Evolutionary conservation across 176 grass and related monocot genomes (phyloP).

Genomic region (Paspalum vaginatum): DNA sequence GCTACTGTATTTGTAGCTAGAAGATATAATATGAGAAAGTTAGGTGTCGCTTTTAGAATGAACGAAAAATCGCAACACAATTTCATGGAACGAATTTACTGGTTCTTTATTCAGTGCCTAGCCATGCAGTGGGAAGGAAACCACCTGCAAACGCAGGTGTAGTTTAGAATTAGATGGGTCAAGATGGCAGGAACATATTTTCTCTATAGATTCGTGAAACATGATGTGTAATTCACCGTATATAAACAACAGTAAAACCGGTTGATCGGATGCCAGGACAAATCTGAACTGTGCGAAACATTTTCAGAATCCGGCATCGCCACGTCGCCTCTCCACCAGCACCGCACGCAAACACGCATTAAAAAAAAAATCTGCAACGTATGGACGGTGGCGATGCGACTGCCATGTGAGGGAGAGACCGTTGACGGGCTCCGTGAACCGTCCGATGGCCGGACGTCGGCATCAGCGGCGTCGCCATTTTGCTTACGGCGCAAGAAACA

Average conservation of each 20-base stretch:
- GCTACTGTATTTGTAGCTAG: too few species aligned
- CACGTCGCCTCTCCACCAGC: conserved; percentile 18
- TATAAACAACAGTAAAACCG: background rate
- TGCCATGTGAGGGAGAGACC: background rate
- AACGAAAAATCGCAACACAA: too few species aligned
- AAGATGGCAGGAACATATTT: too few species aligned
- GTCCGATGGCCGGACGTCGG: conserved; percentile 26
- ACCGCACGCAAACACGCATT: conserved; percentile 31
- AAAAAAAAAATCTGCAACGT: background rate
- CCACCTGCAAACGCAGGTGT: too few species aligned
- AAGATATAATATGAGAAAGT: too few species aligned
- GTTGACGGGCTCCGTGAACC: conserved; percentile 29
- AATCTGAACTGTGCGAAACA: conserved; percentile 1
- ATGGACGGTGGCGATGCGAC: conserved; percentile 31
- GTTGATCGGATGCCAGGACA: background rate
- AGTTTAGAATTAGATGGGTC: too few species aligned
- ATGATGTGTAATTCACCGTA: conserved; percentile 1
- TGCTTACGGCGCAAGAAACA: conserved; percentile 53
- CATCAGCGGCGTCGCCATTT: conserved; percentile 41
- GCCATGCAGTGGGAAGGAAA: too few species aligned
- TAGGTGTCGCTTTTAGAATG: too few species aligned
- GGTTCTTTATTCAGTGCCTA: too few species aligned
- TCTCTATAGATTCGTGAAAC: background rate
- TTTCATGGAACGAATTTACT: too few species aligned
- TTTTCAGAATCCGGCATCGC: background rate